Base-by-base conservation (phyloP, 192 early-diverging fungal genomes). In the Coemansia furcata region DNA sequence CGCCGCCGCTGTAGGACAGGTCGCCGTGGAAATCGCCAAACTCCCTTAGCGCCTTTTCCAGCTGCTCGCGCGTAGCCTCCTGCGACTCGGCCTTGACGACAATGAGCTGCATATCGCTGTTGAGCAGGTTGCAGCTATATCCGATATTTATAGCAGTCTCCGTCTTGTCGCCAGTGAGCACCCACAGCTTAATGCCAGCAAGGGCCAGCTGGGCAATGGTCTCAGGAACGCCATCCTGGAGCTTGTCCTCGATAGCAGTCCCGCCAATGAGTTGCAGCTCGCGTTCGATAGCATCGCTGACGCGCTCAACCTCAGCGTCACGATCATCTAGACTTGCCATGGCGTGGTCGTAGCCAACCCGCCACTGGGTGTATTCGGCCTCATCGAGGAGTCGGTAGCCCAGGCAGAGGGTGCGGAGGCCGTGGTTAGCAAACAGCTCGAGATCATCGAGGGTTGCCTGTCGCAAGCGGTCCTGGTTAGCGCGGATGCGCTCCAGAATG, bases 61-160 rank as follows among this genome's bases (percentile, higher is more conserved):
- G 72, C 75, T 94, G 90, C 39, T 78, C 73, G n/a, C 77, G 67
- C 1, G 91, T 89, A 12, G 82, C 77, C 4, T 86, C 84, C 50
- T 78, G 76, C 33, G 82, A 87, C 43, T 75, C 76, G 19, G 80
- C 87, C 29, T 86, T 80, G 39, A 98, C 85, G 30, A 95, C 82
- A 7, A 97, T 87, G 14, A 95, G 78, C 65, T 90, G 86, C 94
- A 95, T 96, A 40, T 91, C 89, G 32, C 83, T 80, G 47, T 89
- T 86, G 4, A 99, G 80, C 47, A 99, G 77, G 63, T 96, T 96
- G 83, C 94, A 95, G 15, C 95, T 91, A 62, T 93, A 93, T 17
- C 95, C 97, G 83, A 99, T 99, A 71, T 97, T 96, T 74, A 99
- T 97, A 2, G 97, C 97, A 0, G 97, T 99, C 68, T 98, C 95